These are phyloP conservation scores for Betula pendula DNA, from an alignment of 306 rosid species.

Conservation along the genomic window DNA sequence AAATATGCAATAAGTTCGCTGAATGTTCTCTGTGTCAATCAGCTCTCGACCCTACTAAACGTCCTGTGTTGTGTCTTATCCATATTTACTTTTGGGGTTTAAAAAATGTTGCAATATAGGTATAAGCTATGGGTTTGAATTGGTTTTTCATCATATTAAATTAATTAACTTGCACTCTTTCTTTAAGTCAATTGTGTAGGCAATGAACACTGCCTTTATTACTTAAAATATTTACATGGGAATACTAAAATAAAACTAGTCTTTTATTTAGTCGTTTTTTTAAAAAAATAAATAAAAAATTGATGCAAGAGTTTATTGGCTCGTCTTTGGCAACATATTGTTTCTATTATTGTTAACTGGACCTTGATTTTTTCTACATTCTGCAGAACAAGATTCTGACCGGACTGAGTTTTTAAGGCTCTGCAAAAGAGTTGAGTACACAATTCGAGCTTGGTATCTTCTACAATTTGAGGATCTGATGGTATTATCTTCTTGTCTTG, in stretches of 20 bases:
- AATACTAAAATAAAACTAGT: not conserved
- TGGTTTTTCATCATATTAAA: not conserved
- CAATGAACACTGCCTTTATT: not conserved
- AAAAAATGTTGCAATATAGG: conserved; percentile 11
- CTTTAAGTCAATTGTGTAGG: not conserved
- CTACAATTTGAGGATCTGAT: conserved; percentile 96
- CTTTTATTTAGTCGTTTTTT: too few relatives aligned
- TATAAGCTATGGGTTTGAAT: not conserved
- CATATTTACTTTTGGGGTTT: not conserved
- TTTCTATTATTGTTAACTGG: conserved; percentile 2
- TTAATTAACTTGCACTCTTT: not conserved
- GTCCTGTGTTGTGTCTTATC: conserved; percentile 7
- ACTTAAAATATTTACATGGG: not conserved
- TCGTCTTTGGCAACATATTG: not conserved
- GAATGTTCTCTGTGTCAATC: not conserved
- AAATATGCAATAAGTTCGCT: not conserved
- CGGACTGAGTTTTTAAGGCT: conserved; percentile 90
- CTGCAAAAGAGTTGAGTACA: conserved; percentile 86
- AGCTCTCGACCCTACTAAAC: not conserved
- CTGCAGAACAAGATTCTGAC: conserved; percentile 73
- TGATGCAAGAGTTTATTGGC: not conserved
- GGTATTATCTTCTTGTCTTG: conserved; percentile 48
- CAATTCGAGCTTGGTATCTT: conserved; percentile 96
- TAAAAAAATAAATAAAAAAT: too few relatives aligned
- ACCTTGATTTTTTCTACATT: conserved; percentile 18